A percentile compares a stretch with the other conserved stretches of the same genome.
Evolutionary conservation across 2,329 filamentous ascomycete species (phyloP).

Genomic region (Apiospora rasikravindrae): DNA sequence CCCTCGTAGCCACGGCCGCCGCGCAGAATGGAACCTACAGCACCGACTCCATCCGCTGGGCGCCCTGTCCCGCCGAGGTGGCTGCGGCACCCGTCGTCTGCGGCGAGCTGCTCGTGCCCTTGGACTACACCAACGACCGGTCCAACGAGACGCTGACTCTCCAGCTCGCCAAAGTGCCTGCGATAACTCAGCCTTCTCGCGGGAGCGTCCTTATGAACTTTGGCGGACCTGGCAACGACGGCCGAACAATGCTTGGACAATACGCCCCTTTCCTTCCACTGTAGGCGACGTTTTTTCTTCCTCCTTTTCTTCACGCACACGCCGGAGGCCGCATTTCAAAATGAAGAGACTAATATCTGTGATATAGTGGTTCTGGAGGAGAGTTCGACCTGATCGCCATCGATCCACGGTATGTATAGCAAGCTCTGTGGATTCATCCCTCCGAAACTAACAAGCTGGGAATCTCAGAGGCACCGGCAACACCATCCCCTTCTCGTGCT

Average conservation of each 20-base stretch:
- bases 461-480: conserved; percentile 27
- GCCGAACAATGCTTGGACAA: neutral
- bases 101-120: conserved; percentile 3
- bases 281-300: neutral
- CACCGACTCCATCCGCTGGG: neutral
- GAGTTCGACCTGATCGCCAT: neutral
- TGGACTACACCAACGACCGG: conserved; percentile 46
- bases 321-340: too few species aligned
- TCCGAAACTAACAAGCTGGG: neutral
- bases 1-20: neutral
- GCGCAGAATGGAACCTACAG: neutral
- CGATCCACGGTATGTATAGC: neutral
- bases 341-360: neutral
- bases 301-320: neutral
- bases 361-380: neutral
- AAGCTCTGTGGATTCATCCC: too few species aligned
- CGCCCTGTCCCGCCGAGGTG: neutral
- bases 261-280: neutral
- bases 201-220: conserved; percentile 26
- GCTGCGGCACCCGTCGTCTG: neutral
- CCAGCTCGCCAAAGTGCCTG: neutral
- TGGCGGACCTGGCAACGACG: conserved; percentile 22
- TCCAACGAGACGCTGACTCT: conserved; percentile 29
- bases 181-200: conserved; percentile 25
- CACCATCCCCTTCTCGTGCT: conserved; percentile 31